Percentiles rank a stretch among this genome's conserved stretches.
Conservation (phyloP, 306 rosid genomes). For the Acacia crassicarpa region DNA sequence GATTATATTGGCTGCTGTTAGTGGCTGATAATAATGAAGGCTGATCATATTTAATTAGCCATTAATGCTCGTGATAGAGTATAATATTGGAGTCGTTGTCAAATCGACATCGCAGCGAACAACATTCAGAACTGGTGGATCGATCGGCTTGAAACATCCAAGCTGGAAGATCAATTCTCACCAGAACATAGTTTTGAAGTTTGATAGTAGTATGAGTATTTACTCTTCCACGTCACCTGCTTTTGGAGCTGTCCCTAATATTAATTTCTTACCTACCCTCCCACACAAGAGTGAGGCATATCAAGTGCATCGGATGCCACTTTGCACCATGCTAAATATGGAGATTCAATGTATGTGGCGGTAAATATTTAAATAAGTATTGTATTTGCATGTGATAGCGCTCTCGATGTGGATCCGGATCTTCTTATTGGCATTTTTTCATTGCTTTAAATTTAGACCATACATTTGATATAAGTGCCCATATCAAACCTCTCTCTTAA, state of each 20-base stretch:
- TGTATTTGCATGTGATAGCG: neutral
- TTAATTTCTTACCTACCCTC: constrained; percentile 24
- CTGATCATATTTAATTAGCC: neutral
- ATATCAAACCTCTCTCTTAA: no score
- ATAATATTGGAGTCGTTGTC: neutral
- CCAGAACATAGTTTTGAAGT: constrained; percentile 9
- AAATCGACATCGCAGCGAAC: neutral
- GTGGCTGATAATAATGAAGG: neutral
- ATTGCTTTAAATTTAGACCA: no score
- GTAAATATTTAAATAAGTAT: neutral
- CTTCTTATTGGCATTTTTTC: no score
- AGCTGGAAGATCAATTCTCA: constrained; percentile 17
- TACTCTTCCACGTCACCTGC: constrained; percentile 4
- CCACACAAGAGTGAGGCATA: constrained; percentile 4
- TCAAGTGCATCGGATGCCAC: neutral
- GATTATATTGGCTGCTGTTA: neutral
- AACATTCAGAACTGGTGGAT: constrained; percentile 15
- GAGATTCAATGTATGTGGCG: neutral
- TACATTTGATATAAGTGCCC: no score
- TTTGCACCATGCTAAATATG: neutral
- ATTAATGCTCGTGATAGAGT: neutral
- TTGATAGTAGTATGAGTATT: neutral
- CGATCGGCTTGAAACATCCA: constrained; percentile 21
- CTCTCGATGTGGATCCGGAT: neutral
- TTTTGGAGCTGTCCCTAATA: constrained; percentile 18